A percentile compares a stretch with the other conserved stretches of the same genome.
Evolutionary conservation across 1,284 basidiomycete species (phyloP).

Genomic region (Chalciporus sp.): DNA sequence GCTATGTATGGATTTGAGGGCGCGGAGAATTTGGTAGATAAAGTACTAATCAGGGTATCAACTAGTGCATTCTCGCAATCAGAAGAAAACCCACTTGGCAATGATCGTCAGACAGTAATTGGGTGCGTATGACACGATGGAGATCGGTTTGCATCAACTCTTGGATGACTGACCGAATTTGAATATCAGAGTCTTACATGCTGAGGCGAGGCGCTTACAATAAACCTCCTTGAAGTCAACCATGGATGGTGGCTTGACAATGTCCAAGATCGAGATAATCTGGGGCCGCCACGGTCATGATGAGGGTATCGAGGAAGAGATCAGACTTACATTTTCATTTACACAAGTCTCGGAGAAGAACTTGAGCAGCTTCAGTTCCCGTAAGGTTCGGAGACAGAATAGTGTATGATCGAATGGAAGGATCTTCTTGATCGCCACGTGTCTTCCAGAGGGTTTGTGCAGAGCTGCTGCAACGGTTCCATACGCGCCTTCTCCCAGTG

Average conservation of each 20-base stretch:
- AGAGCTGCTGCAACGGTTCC: slow-evolving; percentile 72
- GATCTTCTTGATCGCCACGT: slow-evolving; percentile 84
- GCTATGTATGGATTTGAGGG: slow-evolving; percentile 82
- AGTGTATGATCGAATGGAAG: slow-evolving; percentile 85
- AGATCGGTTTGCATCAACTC: slow-evolving; percentile 92
- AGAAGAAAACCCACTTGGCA: slow-evolving; percentile 57
- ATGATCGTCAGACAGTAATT: slow-evolving; percentile 88
- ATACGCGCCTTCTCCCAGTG: slow-evolving; percentile 78
- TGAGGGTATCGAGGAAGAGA: background rate
- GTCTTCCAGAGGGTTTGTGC: slow-evolving; percentile 62
- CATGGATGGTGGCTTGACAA: slow-evolving; percentile 76
- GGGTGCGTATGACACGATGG: slow-evolving; percentile 88
- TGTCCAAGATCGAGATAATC: slow-evolving; percentile 88
- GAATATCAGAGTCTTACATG: background rate
- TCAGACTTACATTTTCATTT: slow-evolving; percentile 68
- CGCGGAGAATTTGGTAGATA: slow-evolving; percentile 76
- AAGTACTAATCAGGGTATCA: slow-evolving; percentile 52
- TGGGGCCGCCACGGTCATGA: slow-evolving; percentile 27
- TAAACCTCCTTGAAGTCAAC: slow-evolving; percentile 86
- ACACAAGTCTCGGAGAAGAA: slow-evolving; percentile 84
- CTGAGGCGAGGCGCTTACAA: slow-evolving; percentile 44
- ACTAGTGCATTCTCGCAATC: slow-evolving; percentile 11
- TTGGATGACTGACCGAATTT: slow-evolving; percentile 65
- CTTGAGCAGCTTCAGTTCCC: slow-evolving; percentile 80
- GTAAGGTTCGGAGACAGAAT: slow-evolving; percentile 76